Percentiles rank a stretch among this genome's conserved stretches.
phyloP scores from a whole-genome alignment of 2,329 filamentous ascomycete genomes.

The Ceratocystis harringtonii region DNA sequence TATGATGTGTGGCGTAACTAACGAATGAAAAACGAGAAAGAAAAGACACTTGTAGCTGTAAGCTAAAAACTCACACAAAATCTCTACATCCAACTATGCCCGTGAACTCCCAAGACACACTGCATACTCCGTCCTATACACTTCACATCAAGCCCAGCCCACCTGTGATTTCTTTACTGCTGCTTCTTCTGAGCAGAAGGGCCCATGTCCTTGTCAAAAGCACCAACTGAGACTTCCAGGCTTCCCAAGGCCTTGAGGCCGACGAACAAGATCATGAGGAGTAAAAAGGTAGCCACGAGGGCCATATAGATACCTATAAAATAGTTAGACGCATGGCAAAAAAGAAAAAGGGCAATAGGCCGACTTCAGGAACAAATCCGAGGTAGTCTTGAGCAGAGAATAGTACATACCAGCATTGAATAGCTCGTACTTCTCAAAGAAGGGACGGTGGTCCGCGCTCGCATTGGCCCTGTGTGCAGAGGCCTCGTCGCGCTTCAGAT shows the following conservation, averaged over 20 bases:
- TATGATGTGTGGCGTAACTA: neutral
- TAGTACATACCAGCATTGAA: slow-evolving; percentile 60
- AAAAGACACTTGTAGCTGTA: neutral
- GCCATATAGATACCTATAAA: slow-evolving; percentile 73
- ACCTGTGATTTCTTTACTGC: slow-evolving; percentile 2
- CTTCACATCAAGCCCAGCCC: neutral
- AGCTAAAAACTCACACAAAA: neutral
- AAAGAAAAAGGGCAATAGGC: neutral
- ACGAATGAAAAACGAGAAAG: neutral
- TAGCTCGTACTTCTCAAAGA: slow-evolving; percentile 92
- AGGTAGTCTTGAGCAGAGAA: neutral
- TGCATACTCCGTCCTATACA: neutral
- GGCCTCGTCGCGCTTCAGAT: slow-evolving; percentile 51
- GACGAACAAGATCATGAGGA: slow-evolving; percentile 64
- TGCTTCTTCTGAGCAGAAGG: slow-evolving; percentile 74
- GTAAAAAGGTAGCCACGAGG: slow-evolving; percentile 51
- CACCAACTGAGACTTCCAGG: slow-evolving; percentile 79
- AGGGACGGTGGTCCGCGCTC: slow-evolving; percentile 31
- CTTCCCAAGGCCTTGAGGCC: slow-evolving; percentile 63
- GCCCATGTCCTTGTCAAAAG: slow-evolving; percentile 93
- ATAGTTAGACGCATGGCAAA: neutral
- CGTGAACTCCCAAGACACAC: neutral
- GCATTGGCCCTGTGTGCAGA: slow-evolving; percentile 28
- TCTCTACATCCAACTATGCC: neutral
- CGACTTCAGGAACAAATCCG: too few species aligned